Evolutionary conservation across 176 grass and related monocot species (phyloP).

Genomic region (Melocanna baccifera): DNA sequence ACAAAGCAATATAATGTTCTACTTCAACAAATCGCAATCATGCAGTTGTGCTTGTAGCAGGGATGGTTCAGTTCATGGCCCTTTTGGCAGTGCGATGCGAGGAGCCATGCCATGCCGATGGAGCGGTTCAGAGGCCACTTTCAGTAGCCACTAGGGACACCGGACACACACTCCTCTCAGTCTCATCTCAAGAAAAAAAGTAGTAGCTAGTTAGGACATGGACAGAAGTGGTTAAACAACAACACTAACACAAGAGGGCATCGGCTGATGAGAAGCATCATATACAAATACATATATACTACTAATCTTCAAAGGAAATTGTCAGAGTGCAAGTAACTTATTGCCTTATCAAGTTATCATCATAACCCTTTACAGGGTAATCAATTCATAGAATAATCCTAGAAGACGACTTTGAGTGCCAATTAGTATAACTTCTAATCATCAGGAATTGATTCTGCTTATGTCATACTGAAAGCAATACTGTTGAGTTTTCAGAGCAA

Average conservation of each 20-base stretch:
- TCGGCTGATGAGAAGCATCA: background rate
- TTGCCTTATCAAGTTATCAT: background rate
- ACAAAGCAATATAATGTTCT: conserved; percentile 20
- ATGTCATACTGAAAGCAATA: conserved; percentile 30
- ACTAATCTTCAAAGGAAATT: background rate
- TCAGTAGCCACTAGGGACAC: conserved; percentile 26
- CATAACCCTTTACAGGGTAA: background rate
- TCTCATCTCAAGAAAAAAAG: background rate
- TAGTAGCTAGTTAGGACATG: too few species aligned
- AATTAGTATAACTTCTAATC: background rate
- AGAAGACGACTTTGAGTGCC: background rate
- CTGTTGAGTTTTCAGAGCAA: conserved; percentile 2
- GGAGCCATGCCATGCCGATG: conserved; percentile 25
- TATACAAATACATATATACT: background rate
- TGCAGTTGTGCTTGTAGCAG: conserved; percentile 15
- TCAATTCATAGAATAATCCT: background rate
- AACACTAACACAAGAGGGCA: background rate
- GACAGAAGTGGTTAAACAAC: background rate
- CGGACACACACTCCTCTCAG: background rate
- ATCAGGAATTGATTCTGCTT: conserved; percentile 6
- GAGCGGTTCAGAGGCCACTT: conserved; percentile 39
- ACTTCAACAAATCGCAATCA: conserved; percentile 28
- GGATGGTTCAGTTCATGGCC: conserved; percentile 34
- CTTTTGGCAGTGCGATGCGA: conserved; percentile 21
- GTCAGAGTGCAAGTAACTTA: background rate